Evolutionary conservation across 1,139 yeast genomes (phyloP).

Genomic region (Saccharomyces hybrid): DNA sequence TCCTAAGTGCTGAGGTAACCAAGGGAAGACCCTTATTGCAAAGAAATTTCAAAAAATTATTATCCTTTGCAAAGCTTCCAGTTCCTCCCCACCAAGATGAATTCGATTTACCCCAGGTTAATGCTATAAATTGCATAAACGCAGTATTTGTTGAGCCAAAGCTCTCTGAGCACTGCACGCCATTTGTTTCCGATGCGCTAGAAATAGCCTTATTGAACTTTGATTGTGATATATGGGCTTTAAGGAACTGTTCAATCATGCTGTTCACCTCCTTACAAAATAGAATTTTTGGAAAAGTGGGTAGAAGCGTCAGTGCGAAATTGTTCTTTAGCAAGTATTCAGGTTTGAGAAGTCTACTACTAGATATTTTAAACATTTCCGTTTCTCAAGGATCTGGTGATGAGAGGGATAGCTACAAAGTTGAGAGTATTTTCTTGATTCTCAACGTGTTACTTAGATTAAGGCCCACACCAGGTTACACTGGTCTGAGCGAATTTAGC

Average conservation of each 20-base stretch:
- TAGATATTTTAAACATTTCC: slow-evolving; percentile 38
- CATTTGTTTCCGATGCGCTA: slow-evolving; percentile 51
- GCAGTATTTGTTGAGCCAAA: slow-evolving; percentile 65
- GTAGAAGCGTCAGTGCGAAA: slow-evolving; percentile 46
- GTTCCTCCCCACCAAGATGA: slow-evolving; percentile 45
- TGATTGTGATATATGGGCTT: slow-evolving; percentile 67
- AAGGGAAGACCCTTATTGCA: slow-evolving; percentile 35
- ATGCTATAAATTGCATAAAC: slow-evolving; percentile 80
- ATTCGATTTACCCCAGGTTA: slow-evolving; percentile 81
- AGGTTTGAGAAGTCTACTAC: slow-evolving; percentile 44
- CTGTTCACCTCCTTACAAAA: slow-evolving; percentile 76
- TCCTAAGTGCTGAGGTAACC: slow-evolving; percentile 49
- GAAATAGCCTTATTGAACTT: slow-evolving; percentile 56
- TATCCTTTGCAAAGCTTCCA: slow-evolving; percentile 47
- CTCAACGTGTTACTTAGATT: slow-evolving; percentile 63
- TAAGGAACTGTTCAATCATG: slow-evolving; percentile 91
- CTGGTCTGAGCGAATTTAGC: slow-evolving; percentile 44
- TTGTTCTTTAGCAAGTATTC: slow-evolving; percentile 61
- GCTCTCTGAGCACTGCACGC: slow-evolving; percentile 46
- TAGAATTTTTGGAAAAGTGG: slow-evolving; percentile 61
- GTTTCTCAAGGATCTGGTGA: slow-evolving; percentile 24
- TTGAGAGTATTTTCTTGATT: slow-evolving; percentile 66
- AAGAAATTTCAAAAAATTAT: slow-evolving; percentile 44
- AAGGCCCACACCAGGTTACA: slow-evolving; percentile 51
- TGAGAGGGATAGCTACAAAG: slow-evolving; percentile 11